Evolutionary conservation across 1,284 basidiomycete species (phyloP), one percentile per base, ranked within the genome.

Genomic region (Apiotrichum montevideense): DNA sequence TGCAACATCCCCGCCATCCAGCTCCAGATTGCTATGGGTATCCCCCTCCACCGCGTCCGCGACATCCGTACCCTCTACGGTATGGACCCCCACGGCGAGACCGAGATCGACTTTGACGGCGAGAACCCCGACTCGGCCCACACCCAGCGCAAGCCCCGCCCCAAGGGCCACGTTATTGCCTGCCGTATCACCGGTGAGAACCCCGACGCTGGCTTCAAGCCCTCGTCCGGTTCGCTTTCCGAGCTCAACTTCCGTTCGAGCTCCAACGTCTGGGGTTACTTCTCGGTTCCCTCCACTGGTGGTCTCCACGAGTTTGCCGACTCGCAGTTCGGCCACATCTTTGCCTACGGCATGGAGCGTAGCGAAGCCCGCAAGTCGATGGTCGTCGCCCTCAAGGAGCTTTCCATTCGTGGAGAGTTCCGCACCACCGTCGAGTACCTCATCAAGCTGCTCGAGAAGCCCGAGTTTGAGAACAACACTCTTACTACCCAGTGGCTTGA

Each of bases 111-210:
- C 78, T 99, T 98, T 70, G 94, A 98, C 71, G 91, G 94, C 82
- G 80, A 84, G 57, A 87, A 88, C 64, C 93, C 94, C 34, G 88
- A 89, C 55, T 87, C 88, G 10, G 86, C 84, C 74, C 83, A 88
- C 73, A 85, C 87, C 42, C 95, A 98, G 78, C 88, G 94, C 69
- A 97, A 93, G 79, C 96, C 96, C 48, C 84, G 84, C 56, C 95
- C 96, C 58, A 98, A 97, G 78, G 96, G 96, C 39, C 96, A 99
- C 75, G 96, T 98, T 66, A 90, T 99, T 65, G 96, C 96, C 47
- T 96, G 98, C 66, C 94, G 96, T 74, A 98, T 99, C 78, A 98
- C 96, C 4, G 95, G 95, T 46, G 96, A 99, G 80, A 98, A 99
- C 78, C 96, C 96, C 29, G 96, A 98, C 72, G 95, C 95, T 14